Evolutionary conservation across 2,329 filamentous ascomycete genomes (phyloP), one percentile per base, ranked within the genome.

Genomic region (Zymoseptoria passerinii): DNA sequence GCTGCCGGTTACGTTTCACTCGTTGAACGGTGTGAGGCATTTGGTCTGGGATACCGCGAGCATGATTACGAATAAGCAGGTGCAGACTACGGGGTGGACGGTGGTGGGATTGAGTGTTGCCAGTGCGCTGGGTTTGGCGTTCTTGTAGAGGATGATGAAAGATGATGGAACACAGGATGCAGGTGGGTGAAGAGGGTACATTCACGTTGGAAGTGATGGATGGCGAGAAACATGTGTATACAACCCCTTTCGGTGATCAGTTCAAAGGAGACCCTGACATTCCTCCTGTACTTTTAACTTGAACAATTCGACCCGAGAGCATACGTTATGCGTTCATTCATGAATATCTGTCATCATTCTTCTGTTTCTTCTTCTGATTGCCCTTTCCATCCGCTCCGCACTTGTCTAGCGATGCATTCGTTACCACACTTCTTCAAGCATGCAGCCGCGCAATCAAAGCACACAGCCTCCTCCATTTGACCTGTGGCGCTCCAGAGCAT

Each of bases 21-120:
- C 71, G 61, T 77, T 86, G 67, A 89, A 88, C 70, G 87, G 86
- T n/a, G 40, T 89, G 19, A 81, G 87, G 70, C 86, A 89, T 81
- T 77, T 90, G 78, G 70, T 79, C 16, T 89, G 87, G 87, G 87
- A 90, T 77, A 74, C 81, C 48, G 85, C 83, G 54, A 76, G 77
- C 66, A 77, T 79, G 54, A 80, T 89, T 61, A 80, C 76, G 67
- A 89, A 89, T 71, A 76, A 81, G 74, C 76, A 81, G 68, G 85
- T 89, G 60, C 82, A 83, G 66, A 77, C 77, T 73, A 85, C 82
- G 1, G 86, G 86, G 16, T 89, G 85, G 83, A 71, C 77, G 48
- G 83, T 83, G 29, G 74, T 88, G 56, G 85, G 79, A 3, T 63
- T 84, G 67, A 83, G 78, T 60, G 74, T 78, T 52, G 72, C 77